A percentile compares a stretch with the other conserved stretches of the same genome.
Conservation (phyloP, 208 protist genomes). For the Hexamita inflata region DNA sequence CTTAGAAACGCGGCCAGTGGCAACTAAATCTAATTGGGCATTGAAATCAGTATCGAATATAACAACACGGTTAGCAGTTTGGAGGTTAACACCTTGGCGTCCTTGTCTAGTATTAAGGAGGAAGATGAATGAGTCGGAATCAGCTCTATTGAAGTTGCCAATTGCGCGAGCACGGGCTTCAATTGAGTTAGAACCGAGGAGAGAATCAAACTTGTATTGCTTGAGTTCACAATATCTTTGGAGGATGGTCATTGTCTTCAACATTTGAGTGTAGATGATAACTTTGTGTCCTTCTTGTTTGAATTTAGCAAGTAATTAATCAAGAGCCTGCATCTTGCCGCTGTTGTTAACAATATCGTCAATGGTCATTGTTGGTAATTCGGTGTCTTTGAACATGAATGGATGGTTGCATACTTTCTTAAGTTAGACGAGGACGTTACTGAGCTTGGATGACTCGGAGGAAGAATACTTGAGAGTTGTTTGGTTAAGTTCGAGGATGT, state of each 20-base stretch:
- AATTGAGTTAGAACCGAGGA: slow-evolving; percentile 33
- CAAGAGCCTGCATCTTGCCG: slow-evolving; percentile 44
- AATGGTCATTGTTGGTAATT: not conserved
- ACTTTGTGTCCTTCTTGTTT: slow-evolving; percentile 38
- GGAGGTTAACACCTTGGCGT: slow-evolving; percentile 61
- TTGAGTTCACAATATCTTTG: slow-evolving; percentile 28
- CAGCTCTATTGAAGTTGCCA: slow-evolving; percentile 34
- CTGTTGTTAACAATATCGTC: slow-evolving; percentile 26
- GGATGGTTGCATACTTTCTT: slow-evolving; percentile 76
- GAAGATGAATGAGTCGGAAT: slow-evolving; percentile 40
- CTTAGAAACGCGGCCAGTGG: slow-evolving; percentile 70
- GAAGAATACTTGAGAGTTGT: slow-evolving; percentile 40
- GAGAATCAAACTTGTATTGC: slow-evolving; percentile 24
- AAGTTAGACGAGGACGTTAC: slow-evolving; percentile 66
- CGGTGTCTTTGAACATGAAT: slow-evolving; percentile 41
- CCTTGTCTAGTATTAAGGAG: slow-evolving; percentile 57
- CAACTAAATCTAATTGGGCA: slow-evolving; percentile 86
- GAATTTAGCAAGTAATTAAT: slow-evolving; percentile 34
- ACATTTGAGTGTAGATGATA: slow-evolving; percentile 44
- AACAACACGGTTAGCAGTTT: slow-evolving; percentile 60
- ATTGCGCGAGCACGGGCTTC: slow-evolving; percentile 32
- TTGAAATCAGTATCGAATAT: slow-evolving; percentile 89
- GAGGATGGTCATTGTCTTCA: slow-evolving; percentile 36
- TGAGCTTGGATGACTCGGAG: slow-evolving; percentile 33
- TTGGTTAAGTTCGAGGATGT: slow-evolving; percentile 59